A percentile compares a stretch with the other conserved stretches of the same genome.
Conservation (phyloP, 2,329 filamentous ascomycete species). For the Teratosphaeria viscida region DNA sequence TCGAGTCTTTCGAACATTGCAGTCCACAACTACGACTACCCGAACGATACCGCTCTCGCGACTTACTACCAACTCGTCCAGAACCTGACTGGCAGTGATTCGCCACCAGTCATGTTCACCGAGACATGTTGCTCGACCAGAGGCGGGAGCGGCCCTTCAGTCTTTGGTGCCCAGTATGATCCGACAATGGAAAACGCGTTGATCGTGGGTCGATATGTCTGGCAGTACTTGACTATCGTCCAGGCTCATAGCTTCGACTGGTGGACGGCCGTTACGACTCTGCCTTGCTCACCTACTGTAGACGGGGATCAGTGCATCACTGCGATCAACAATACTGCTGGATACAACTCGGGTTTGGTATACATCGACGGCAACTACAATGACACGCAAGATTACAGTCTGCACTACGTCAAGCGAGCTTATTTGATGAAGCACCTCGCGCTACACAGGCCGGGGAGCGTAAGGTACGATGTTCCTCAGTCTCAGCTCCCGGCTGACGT, state of each 20-base stretch:
- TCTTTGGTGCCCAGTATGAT: slow-evolving; percentile 9
- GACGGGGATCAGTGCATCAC: slow-evolving; percentile 5
- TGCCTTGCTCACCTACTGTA: slow-evolving; percentile 8
- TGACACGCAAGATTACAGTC: slow-evolving; percentile 6
- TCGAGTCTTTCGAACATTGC: slow-evolving; percentile 5
- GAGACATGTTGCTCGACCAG: slow-evolving; percentile 8
- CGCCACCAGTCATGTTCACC: slow-evolving; percentile 8
- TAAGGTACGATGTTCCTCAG: slow-evolving; percentile 6
- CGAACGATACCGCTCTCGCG: slow-evolving; percentile 2
- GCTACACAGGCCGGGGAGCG: slow-evolving; percentile 7
- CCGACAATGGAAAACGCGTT: slow-evolving; percentile 9
- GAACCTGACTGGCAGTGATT: slow-evolving; percentile 2
- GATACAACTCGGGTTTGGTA: slow-evolving; percentile 8
- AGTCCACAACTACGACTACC: slow-evolving; percentile 10
- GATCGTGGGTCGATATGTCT: slow-evolving; percentile 9
- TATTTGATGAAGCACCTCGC: slow-evolving; percentile 10
- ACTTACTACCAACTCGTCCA: slow-evolving; percentile 3
- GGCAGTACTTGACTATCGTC: slow-evolving; percentile 9
- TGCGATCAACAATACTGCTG: slow-evolving; percentile 9
- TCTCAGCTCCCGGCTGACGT: slow-evolving; percentile 5
- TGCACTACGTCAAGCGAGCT: slow-evolving; percentile 9
- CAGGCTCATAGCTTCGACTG: slow-evolving; percentile 9
- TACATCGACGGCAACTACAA: slow-evolving; percentile 10
- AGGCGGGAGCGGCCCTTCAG: slow-evolving; percentile 3
- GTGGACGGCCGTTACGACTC: slow-evolving; percentile 8